Base-by-base conservation (phyloP, 257 asterid species). In the Nicotiana tabacum region DNA sequence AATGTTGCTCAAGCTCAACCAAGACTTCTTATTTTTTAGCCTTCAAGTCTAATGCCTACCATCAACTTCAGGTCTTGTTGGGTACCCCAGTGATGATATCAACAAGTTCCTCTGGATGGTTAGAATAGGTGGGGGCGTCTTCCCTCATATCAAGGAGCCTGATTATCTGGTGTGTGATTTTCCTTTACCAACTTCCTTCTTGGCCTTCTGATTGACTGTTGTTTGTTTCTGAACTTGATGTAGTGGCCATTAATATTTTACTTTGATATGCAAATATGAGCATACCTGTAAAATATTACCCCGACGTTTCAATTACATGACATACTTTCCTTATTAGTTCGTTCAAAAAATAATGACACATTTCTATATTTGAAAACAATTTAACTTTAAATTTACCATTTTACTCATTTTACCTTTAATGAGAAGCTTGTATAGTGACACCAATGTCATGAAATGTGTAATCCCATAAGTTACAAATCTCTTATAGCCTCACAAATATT, bases 51-150 rank as follows among this genome's bases (percentile, higher is more conserved):
- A 68, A 90, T 61, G 6, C 76, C 77, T 83, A 80, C 67, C 64
- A 80, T 62, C 78, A 77, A 82, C 87, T 89, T 84, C 93, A 96
- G 99, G 98, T 83, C 93, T 96, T 84, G 97, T 96, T 86, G 99
- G 99, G 70, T 96, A 96, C 83, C 96, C 99, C 37, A 95, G 99
- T 89, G 99, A 96, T 85, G 99, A 96, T 87, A 96, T 96, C 82
- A 96, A 96, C 88, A 96, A 96, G 89, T 96, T 96, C 91, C 86
- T 96, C 39, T 96, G 99, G 99, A 96, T 96, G 98, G 99, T 96
- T 85, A 92, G 99, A 84, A 96, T 96, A 16, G 99, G 99, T 68
- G 99, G 99, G 46, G 99, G 99, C 27, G 99, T 90, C 53, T 96
- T 92, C 87, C 99, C 99, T 87, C 99, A 96, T 87, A 96, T 96